Conservation (phyloP, 2,329 filamentous ascomycete genomes). For the Microdochium trichocladiopsis region DNA sequence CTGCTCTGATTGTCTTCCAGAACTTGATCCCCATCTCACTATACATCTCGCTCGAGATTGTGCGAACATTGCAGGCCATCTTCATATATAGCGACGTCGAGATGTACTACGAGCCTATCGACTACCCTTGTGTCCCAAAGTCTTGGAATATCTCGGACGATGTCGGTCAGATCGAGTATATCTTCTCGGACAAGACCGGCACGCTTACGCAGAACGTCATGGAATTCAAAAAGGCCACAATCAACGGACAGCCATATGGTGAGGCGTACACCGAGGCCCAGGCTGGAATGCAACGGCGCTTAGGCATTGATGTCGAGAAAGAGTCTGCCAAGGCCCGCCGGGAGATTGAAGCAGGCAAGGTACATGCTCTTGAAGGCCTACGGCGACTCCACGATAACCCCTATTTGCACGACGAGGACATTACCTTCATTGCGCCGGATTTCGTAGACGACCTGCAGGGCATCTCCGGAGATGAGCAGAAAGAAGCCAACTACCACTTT, state of each 20-base stretch:
- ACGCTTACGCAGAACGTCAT: constrained; percentile 89
- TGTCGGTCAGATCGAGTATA: constrained; percentile 96
- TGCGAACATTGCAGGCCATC: constrained; percentile 84
- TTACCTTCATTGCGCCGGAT: constrained; percentile 89
- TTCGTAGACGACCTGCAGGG: constrained; percentile 80
- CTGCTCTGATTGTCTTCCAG: constrained; percentile 89
- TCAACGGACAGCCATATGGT: constrained; percentile 94
- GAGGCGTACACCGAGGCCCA: constrained; percentile 97
- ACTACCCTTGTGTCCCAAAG: constrained; percentile 93
- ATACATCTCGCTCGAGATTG: constrained; percentile 95
- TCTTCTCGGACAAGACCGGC: constrained; percentile 93
- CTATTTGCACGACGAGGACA: constrained; percentile 79
- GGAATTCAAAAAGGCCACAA: constrained; percentile 98
- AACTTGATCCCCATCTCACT: constrained; percentile 98
- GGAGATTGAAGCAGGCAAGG: constrained; percentile 74
- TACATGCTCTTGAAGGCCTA: constrained; percentile 64
- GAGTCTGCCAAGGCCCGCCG: constrained; percentile 65
- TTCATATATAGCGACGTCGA: constrained; percentile 95
- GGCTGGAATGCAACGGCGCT: constrained; percentile 87
- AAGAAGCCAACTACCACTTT: constrained; percentile 74
- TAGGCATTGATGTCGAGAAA: constrained; percentile 79
- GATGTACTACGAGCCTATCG: constrained; percentile 96
- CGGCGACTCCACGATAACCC: constrained; percentile 80
- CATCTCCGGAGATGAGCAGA: constrained; percentile 68
- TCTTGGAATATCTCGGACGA: constrained; percentile 99